These are phyloP conservation scores for Phytophthora chlamydospora DNA, from an alignment of 352 stramenopile genomes.

Conservation along the genomic window DNA sequence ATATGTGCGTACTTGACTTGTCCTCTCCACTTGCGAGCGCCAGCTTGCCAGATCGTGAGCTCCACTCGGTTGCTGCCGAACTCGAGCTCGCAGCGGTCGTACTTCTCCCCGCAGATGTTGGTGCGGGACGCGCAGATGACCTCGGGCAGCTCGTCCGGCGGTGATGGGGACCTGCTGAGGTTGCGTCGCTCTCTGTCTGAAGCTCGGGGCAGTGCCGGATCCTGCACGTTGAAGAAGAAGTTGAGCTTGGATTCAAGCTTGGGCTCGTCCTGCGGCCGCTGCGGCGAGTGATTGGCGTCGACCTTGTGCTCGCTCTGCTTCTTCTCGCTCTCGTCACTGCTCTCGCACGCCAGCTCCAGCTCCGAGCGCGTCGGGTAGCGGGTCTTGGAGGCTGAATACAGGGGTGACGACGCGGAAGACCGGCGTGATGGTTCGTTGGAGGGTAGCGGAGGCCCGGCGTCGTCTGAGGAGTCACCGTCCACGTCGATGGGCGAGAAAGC, in stretches of 20 bases:
- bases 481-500: conserved; percentile 35
- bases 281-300: conserved; percentile 8
- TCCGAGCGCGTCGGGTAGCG: not conserved
- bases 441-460: conserved; percentile 6
- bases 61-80: conserved; percentile 37
- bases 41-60: conserved; percentile 41
- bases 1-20: conserved; percentile 48
- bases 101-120: conserved; percentile 48
- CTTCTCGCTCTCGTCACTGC: conserved; percentile 30
- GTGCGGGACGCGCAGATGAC: conserved; percentile 38
- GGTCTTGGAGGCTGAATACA: not conserved
- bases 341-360: conserved; percentile 6
- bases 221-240: conserved; percentile 38
- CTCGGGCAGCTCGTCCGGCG: conserved; percentile 13
- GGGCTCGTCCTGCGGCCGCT: not conserved
- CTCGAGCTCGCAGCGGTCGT: conserved; percentile 44
- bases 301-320: conserved; percentile 21
- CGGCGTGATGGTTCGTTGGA: conserved; percentile 23
- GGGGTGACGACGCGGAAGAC: not conserved
- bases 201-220: not conserved
- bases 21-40: conserved; percentile 37
- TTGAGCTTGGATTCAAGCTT: conserved; percentile 15
- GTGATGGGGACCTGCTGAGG: conserved; percentile 11
- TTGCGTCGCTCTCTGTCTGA: not conserved
- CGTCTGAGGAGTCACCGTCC: conserved; percentile 30